Evolutionary conservation across 192 early-diverging fungal species (phyloP), one percentile per base, ranked within the genome.

Genomic region (Cladochytrium replicatum): DNA sequence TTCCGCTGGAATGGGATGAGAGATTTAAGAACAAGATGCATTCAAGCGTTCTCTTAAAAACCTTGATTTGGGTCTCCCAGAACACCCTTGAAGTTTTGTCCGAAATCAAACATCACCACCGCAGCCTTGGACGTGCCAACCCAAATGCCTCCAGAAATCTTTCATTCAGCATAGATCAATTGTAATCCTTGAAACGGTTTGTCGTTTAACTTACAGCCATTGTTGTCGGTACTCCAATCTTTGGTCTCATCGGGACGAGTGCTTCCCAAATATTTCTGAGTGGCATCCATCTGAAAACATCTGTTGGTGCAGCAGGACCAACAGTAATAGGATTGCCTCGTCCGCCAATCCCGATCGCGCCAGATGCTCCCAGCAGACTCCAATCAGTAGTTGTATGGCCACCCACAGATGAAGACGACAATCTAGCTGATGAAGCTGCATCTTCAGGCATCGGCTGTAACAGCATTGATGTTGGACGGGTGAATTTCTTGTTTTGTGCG

Each of bases 51-150:
- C 6, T n/a, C 21, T 22, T 7, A 26, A 22, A 21, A 15, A 58
- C 55, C 56, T 13, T 32, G 41, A 6, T n/a, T 11, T n/a, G 47
- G 29, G 40, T 71, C 68, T 2, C 68, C 64, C 21, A 71, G 27
- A 6, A 63, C 34, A 19, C 9, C 28, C 26, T 47, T 38, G 38
- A 67, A 38, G 0, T 32, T 42, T 37, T 71, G 68, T 0, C 53
- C 17, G 13, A 71, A 48, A 41, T 71, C 61, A 34, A 60, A 71
- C 0, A 66, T 22, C 22, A 62, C 43, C 38, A 69, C 54, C 32
- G 67, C 52, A 4, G 61, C 47, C 30, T 52, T 23, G 0, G 61
- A 61, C 25, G 66, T 72, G 19, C 69, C 69, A 1, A 72, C 37
- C 3, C 55, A 44, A 41, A 72, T 58, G 4, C 43, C 48, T n/a